Evolutionary conservation across 805 yeast species (phyloP).

Genomic region (Ogataea dorogensis): DNA sequence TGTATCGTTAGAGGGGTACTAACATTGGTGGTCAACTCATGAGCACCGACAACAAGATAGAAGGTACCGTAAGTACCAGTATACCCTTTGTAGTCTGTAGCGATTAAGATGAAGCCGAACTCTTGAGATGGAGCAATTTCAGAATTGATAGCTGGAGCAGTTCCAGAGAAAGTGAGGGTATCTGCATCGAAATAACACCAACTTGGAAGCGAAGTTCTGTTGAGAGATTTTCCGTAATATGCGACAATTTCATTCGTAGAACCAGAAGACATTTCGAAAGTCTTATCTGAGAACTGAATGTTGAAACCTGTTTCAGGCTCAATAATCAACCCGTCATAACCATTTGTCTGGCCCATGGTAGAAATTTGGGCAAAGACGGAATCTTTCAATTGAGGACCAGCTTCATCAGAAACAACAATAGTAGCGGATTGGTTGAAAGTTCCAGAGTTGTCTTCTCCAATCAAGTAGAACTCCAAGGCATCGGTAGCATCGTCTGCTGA

Average conservation of each 20-base stretch:
- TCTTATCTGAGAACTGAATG: constrained; percentile 58
- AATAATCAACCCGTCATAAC: constrained; percentile 69
- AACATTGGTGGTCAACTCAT: constrained; percentile 66
- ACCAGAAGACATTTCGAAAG: constrained; percentile 48
- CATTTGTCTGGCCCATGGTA: constrained; percentile 72
- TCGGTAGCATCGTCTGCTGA: constrained; percentile 42
- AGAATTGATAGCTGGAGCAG: constrained; percentile 84
- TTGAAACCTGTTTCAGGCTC: constrained; percentile 66
- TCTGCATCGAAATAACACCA: constrained; percentile 76
- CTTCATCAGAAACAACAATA: constrained; percentile 56
- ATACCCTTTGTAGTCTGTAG: constrained; percentile 73
- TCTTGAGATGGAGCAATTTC: constrained; percentile 81
- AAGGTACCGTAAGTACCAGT: constrained; percentile 71
- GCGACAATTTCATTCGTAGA: constrained; percentile 53
- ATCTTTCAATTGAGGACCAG: constrained; percentile 51
- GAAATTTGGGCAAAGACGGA: constrained; percentile 52
- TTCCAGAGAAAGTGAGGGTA: constrained; percentile 72
- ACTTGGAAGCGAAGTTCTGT: constrained; percentile 85
- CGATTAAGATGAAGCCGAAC: constrained; percentile 71
- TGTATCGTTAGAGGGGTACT: constrained; percentile 58
- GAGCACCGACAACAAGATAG: constrained; percentile 82
- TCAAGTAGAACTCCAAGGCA: constrained; percentile 48
- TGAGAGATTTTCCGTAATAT: constrained; percentile 78
- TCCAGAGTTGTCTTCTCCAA: constrained; percentile 65
- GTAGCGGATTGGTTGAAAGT: constrained; percentile 49